Evolutionary conservation across 148 eudicot species (phyloP).

Genomic region (Chenopodium album): DNA sequence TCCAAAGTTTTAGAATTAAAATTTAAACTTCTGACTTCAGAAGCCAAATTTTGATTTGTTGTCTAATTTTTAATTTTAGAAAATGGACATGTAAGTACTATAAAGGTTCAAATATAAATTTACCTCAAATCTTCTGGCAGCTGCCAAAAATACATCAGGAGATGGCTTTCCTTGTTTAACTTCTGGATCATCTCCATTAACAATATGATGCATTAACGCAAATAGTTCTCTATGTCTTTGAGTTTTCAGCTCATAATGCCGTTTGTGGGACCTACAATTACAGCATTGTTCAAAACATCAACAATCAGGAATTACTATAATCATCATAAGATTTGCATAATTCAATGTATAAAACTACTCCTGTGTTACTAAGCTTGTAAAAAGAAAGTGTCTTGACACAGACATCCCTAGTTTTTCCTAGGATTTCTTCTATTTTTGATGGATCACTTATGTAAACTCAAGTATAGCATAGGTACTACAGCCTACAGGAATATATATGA

Average conservation of each 20-base stretch:
- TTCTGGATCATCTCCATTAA: constrained; percentile 96
- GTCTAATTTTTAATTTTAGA: background rate
- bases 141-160: constrained; percentile 84
- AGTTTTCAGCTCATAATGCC: constrained; percentile 86
- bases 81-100: background rate
- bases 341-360: too few relatives aligned
- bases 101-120: background rate
- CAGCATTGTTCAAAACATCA: constrained; percentile 4
- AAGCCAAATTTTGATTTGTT: background rate
- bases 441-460: too few relatives aligned
- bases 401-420: too few relatives aligned
- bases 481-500: too few relatives aligned
- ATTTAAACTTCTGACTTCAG: background rate
- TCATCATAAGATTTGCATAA: background rate
- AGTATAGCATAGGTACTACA: too few relatives aligned
- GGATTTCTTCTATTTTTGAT: too few relatives aligned
- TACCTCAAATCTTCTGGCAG: constrained; percentile 95
- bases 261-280: constrained; percentile 57
- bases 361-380: too few relatives aligned
- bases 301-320: background rate
- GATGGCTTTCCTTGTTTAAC: constrained; percentile 95
- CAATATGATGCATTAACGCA: constrained; percentile 93
- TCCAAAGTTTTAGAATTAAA: background rate
- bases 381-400: background rate
- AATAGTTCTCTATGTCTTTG: constrained; percentile 73